A percentile compares a stretch with the other conserved stretches of the same genome.
These are phyloP conservation scores for Hermanozyma aechmeae DNA, from an alignment of 805 yeast genomes.

Conservation along the genomic window DNA sequence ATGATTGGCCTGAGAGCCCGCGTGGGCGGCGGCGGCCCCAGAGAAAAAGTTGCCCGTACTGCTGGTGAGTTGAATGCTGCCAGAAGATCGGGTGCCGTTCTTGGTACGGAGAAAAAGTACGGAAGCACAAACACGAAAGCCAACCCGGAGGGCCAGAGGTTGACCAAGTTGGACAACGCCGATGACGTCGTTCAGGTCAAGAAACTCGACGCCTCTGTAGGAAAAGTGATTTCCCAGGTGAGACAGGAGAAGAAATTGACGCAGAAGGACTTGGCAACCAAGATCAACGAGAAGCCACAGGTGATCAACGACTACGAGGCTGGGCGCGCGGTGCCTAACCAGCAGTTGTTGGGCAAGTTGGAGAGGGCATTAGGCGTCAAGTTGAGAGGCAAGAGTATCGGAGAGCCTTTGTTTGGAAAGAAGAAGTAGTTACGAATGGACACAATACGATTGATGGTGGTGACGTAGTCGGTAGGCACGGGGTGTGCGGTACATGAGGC, in stretches of 20 bases:
- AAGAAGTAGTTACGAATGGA: conserved; percentile 24
- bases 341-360: conserved; percentile 83
- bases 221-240: conserved; percentile 76
- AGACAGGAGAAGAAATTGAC: conserved; percentile 83
- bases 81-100: conserved; percentile 81
- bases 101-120: conserved; percentile 90
- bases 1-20: conserved; percentile 84
- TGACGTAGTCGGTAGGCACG: too few species aligned
- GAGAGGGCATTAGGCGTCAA: conserved; percentile 93
- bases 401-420: conserved; percentile 68
- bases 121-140: conserved; percentile 48
- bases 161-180: conserved; percentile 86
- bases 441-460: too few species aligned
- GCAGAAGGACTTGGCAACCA: conserved; percentile 94
- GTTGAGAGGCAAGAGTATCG: conserved; percentile 92
- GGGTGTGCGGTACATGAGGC: too few species aligned
- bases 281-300: conserved; percentile 91
- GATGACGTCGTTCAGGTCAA: conserved; percentile 91
- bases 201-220: conserved; percentile 76
- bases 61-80: conserved; percentile 82
- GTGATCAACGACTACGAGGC: conserved; percentile 95
- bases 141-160: conserved; percentile 88
- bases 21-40: conserved; percentile 83
- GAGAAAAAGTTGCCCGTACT: conserved; percentile 73
- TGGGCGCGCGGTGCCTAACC: conserved; percentile 94